phyloP scores from a whole-genome alignment of 1,284 basidiomycete species.

The Ceratobasidium sp. region DNA sequence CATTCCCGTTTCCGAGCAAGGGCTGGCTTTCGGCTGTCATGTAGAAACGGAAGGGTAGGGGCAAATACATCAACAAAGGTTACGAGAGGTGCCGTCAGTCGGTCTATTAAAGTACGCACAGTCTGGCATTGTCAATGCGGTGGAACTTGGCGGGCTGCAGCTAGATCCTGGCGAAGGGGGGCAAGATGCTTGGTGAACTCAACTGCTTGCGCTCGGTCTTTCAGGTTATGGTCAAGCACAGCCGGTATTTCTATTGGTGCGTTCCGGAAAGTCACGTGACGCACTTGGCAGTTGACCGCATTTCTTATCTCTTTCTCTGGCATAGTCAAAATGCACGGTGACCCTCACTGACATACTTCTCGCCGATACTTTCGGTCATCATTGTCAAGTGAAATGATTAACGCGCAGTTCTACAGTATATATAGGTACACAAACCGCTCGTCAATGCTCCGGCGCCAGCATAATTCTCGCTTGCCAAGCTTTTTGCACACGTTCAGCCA shows the following conservation, averaged over 20 bases:
- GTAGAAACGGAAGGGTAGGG: slow-evolving; percentile 15
- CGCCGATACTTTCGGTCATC: not conserved
- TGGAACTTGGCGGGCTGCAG: too few species aligned
- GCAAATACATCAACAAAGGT: slow-evolving; percentile 20
- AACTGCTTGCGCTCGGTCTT: slow-evolving; percentile 6
- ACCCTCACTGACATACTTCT: not conserved
- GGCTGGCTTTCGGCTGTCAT: slow-evolving; percentile 36
- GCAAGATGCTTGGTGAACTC: slow-evolving; percentile 9
- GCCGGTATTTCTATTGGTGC: not conserved
- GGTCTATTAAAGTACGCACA: slow-evolving; percentile 16
- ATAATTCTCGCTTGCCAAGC: not conserved
- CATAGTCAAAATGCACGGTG: too few species aligned
- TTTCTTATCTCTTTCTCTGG: not conserved
- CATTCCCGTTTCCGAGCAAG: slow-evolving; percentile 49
- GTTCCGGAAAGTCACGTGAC: slow-evolving; percentile 3
- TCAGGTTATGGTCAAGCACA: not conserved
- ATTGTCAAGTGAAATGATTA: too few species aligned
- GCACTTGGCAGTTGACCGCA: not conserved
- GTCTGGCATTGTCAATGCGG: slow-evolving; percentile 7
- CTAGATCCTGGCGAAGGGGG: slow-evolving; percentile 8
- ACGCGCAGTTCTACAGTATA: too few species aligned
- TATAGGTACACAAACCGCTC: not conserved
- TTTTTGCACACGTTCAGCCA: not conserved
- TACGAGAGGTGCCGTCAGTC: slow-evolving; percentile 10
- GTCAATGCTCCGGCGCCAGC: not conserved